Percentiles rank a stretch among this genome's conserved stretches.
Conservation (phyloP, 139 green algal species). For the Ostreobium quekettii region DNA sequence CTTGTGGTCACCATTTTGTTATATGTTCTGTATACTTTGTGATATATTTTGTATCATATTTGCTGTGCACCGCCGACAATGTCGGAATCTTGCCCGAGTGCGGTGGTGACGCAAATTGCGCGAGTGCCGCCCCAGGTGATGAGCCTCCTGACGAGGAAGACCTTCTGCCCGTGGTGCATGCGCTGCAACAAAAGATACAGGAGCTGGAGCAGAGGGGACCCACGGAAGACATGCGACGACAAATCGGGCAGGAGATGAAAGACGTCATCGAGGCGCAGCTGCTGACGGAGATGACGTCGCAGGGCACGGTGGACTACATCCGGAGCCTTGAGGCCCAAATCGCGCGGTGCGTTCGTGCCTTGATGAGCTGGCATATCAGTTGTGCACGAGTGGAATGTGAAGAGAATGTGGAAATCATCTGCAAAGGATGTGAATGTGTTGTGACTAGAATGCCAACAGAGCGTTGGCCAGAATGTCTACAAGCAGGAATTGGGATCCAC, state of each 20-base stretch:
- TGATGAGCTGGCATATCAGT: constrained; percentile 3
- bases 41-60: no score
- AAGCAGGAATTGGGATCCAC: no score
- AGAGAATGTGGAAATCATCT: neutral
- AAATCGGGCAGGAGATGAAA: constrained; percentile 27
- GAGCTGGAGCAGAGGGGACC: neutral
- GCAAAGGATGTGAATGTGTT: neutral
- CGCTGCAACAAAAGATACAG: constrained; percentile 6
- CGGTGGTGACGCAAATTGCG: neutral
- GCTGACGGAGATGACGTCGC: constrained; percentile 22
- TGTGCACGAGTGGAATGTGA: neutral
- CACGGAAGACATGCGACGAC: constrained; percentile 4
- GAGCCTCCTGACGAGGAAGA: neutral
- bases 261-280: constrained; percentile 21
- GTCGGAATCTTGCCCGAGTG: neutral
- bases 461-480: no score
- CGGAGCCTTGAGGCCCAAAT: constrained; percentile 28
- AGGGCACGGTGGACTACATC: constrained; percentile 42
- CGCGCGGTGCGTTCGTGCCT: constrained; percentile 17
- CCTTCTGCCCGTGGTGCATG: constrained; percentile 21
- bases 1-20: no score
- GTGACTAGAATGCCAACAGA: no score
- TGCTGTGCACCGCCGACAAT: neutral
- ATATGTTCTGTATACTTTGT: no score
- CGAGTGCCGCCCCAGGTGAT: neutral